A percentile compares a stretch with the other conserved stretches of the same genome.
Evolutionary conservation across 352 stramenopile genomes (phyloP).

Genomic region (Pythium brassicae): DNA sequence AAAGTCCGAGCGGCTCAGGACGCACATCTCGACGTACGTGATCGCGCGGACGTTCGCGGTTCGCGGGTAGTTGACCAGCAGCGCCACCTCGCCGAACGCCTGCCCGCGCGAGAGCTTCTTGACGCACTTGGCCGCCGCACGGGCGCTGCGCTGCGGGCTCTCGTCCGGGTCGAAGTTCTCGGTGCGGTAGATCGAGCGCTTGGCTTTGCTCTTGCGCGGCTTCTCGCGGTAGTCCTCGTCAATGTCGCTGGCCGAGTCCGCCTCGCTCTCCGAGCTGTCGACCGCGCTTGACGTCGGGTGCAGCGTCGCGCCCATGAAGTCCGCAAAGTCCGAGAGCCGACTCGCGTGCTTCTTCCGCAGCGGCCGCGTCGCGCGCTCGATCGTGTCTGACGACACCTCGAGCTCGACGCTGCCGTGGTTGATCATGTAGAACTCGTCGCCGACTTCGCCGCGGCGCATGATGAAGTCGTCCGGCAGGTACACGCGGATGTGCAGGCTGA

Average conservation of each 20-base stretch:
- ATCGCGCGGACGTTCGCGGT: constrained; percentile 25
- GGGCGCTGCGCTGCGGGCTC: neutral
- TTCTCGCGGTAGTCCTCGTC: neutral
- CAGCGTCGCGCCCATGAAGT: too few relatives aligned
- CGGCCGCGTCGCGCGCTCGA: constrained; percentile 8
- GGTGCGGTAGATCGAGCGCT: neutral
- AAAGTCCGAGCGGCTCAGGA: constrained; percentile 24
- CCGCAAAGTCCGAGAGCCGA: neutral
- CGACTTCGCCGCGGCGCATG: constrained; percentile 42
- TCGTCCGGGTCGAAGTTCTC: constrained; percentile 5
- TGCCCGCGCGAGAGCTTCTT: constrained; percentile 20
- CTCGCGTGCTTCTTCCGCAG: constrained; percentile 1
- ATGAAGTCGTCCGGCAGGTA: constrained; percentile 68
- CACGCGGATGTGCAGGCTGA: constrained; percentile 40
- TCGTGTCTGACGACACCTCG: constrained; percentile 8
- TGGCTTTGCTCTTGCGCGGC: neutral
- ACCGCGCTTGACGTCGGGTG: neutral
- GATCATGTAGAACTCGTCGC: constrained; percentile 64
- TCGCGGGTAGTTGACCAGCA: constrained; percentile 40
- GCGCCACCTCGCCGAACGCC: constrained; percentile 41
- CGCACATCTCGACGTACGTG: constrained; percentile 38
- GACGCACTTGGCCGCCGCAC: neutral
- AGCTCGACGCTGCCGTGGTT: constrained; percentile 47
- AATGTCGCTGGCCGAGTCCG: neutral
- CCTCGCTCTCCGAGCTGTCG: neutral